Conservation (phyloP, 1,284 basidiomycete species). For the Polyporus tsugae region DNA sequence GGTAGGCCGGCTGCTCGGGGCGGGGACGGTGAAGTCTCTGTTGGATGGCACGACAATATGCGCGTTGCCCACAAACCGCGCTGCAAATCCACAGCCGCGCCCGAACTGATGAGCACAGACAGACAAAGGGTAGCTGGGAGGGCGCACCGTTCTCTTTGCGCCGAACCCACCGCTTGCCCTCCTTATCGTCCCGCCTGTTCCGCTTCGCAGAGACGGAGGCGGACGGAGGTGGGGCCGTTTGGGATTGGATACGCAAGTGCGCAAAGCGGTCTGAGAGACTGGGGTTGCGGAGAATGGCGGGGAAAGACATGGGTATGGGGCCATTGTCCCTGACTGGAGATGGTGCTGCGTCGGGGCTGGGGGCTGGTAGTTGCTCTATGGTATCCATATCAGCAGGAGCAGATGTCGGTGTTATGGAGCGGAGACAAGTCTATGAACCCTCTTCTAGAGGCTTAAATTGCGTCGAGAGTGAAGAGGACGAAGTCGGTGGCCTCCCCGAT, state of each 20-base stretch:
- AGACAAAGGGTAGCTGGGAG: background rate
- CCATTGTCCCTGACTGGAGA: conserved; percentile 25
- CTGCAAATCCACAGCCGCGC: conserved; percentile 46
- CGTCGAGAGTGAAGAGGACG: background rate
- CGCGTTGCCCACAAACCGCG: conserved; percentile 73
- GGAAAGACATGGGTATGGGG: conserved; percentile 72
- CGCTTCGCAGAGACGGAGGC: conserved; percentile 44
- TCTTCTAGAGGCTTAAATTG: no score
- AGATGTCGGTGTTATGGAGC: background rate
- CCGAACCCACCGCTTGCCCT: conserved; percentile 79
- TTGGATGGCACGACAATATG: conserved; percentile 69
- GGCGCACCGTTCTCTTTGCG: conserved; percentile 78
- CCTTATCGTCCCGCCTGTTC: conserved; percentile 60
- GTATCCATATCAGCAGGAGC: background rate
- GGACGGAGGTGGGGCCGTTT: conserved; percentile 20
- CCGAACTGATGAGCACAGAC: conserved; percentile 5
- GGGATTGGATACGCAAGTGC: conserved; percentile 48
- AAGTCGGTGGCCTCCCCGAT: no score
- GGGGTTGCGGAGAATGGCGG: conserved; percentile 68
- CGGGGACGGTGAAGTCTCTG: conserved; percentile 58
- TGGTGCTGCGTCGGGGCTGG: background rate
- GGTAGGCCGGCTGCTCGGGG: conserved; percentile 58
- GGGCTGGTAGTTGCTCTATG: background rate
- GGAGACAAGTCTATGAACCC: background rate
- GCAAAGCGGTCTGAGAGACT: conserved; percentile 60